Evolutionary conservation across 805 yeast species (phyloP).

Genomic region (Kluyveromyces siamensis): DNA sequence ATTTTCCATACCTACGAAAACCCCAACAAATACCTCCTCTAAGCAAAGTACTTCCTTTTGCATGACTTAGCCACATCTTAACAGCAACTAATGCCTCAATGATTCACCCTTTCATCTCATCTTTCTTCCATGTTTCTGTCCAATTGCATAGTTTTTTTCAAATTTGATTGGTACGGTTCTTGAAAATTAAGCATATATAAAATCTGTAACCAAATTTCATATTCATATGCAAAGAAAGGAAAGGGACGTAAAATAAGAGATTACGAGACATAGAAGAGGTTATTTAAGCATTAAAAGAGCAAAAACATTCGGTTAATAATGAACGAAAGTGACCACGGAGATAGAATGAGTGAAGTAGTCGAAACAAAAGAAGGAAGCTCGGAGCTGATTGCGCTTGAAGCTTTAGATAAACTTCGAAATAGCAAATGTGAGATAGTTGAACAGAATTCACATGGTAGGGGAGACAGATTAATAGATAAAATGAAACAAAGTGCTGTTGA

Average conservation of each 20-base stretch:
- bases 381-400: conserved; percentile 15
- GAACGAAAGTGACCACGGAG: neutral
- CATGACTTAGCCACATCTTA: neutral
- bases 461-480: conserved; percentile 14
- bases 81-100: neutral
- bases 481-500: conserved; percentile 30
- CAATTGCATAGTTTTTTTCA: neutral
- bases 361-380: conserved; percentile 4
- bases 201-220: neutral
- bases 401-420: conserved; percentile 20
- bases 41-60: neutral
- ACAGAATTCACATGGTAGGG: conserved; percentile 33
- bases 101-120: neutral
- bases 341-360: neutral
- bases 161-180: neutral
- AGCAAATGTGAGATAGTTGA: conserved; percentile 50
- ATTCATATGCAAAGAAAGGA: neutral
- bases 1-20: neutral
- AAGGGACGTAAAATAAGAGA: neutral
- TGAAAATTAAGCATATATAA: neutral
- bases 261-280: neutral
- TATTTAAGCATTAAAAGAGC: neutral
- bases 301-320: too few species aligned
- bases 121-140: neutral
- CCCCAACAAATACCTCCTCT: neutral